A percentile compares a stretch with the other conserved stretches of the same genome.
These are phyloP conservation scores for Fraxinus americana DNA, from an alignment of 257 asterid species.

Conservation along the genomic window DNA sequence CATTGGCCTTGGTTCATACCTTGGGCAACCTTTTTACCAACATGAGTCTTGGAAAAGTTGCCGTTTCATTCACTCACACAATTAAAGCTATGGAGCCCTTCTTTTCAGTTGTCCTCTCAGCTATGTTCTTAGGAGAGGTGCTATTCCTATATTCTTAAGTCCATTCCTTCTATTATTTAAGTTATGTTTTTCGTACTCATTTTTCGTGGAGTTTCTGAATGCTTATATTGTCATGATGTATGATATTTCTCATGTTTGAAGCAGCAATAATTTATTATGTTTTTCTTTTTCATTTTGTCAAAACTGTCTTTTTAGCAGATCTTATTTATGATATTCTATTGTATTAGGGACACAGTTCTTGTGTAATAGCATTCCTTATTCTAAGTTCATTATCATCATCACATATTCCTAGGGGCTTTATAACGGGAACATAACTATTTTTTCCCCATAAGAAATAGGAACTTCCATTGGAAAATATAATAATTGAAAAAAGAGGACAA, in stretches of 20 bases:
- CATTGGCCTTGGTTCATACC: constrained; percentile 52
- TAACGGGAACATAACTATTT: neutral
- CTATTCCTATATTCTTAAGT: neutral
- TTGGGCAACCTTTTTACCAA: constrained; percentile 62
- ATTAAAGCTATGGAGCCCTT: constrained; percentile 62
- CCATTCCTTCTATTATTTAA: neutral
- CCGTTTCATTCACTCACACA: constrained; percentile 61
- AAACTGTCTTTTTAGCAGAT: neutral
- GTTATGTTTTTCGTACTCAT: neutral
- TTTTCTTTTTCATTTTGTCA: neutral
- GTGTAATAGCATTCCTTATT: neutral
- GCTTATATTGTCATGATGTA: neutral
- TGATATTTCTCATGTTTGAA: neutral
- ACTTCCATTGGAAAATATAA: neutral
- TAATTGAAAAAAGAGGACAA: neutral
- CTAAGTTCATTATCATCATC: neutral
- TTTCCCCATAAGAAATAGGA: no score
- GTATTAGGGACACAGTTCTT: neutral
- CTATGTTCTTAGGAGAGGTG: constrained; percentile 62
- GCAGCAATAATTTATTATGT: neutral
- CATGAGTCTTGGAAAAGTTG: constrained; percentile 61
- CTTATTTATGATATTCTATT: neutral
- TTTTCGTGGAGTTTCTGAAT: neutral
- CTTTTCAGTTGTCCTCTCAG: constrained; percentile 57
- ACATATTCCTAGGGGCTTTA: neutral